Base-by-base conservation (phyloP, 164 flowering plant genomes). In the Nymphaea thermarum region DNA sequence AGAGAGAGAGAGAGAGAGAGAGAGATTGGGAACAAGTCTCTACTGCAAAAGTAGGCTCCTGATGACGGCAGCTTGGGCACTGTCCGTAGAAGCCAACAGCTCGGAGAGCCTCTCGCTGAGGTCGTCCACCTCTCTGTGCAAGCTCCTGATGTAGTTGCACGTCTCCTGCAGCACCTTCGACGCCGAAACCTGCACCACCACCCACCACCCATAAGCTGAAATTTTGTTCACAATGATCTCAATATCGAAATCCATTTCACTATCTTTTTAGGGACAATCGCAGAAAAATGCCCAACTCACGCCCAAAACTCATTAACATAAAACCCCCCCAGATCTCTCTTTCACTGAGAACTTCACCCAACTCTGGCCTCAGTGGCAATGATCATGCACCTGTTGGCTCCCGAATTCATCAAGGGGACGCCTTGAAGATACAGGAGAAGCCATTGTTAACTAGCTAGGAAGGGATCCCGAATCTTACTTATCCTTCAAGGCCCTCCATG, bases 101-200 rank as follows among this genome's bases (percentile, higher is more conserved):
- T 80, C 85, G 0, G 96, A 78, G 65, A 91, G 71, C 53, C 93
- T 80, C 63, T 91, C 96, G 53, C 98, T 91, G 2, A 91, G 72
- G 65, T 80, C 96, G 51, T 86, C 93, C 4, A 89, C 96, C 65
- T 91, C 96, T 76, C 84, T 76, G 77, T 87, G 90, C 68, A 91
- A 78, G 79, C 68, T 91, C 75, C 78, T 80, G 6, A 91, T 89
- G 66, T 91, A 87, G 81, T 87, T 84, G 84, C 97, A 91, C 14
- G 97, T 91, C 80, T 91, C 98, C 68, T 89, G 92, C 69, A 91
- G 60, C 6, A 89, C 89, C 82, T 71, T 87, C 0, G 93, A 78
- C 3, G 96, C 86, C 14, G 98, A 91, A 4, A 80, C 90, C 98
- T 91, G 72, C 62, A 60, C 61, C 15, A 68, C 17, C 36, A 66